Base-by-base conservation (phyloP, 352 stramenopile species). In the Hyaloperonospora brassicae region DNA sequence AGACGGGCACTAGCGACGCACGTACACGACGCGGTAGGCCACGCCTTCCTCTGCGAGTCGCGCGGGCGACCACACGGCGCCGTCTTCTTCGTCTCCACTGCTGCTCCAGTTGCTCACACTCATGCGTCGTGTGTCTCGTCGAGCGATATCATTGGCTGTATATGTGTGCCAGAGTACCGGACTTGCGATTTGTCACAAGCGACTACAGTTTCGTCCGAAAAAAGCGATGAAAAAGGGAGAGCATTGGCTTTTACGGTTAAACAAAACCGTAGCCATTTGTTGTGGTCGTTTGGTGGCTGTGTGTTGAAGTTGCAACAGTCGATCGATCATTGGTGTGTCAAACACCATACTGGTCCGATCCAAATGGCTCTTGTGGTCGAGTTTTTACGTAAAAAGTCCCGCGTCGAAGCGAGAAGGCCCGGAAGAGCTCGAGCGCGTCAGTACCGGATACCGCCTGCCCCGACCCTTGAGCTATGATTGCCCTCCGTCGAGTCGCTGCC, bases 1-100 rank as follows among this genome's bases (percentile, higher is more conserved):
- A 31, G 2, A 23, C 9, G 9, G 13, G 8, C 23, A 14, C 14
- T 44, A 14, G 2, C 14, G 1, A 8, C 17, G 17, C n/a, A 61
- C 73, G 41, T 70, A 87, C 76, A 85, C 76, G 21, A 84, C 65
- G 25, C 74, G 76, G 24, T 81, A 73, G 23, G 50, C 57, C 50
- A 85, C 74, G 42, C 76, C 73, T 59, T 83, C 62, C 38, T 80
- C 70, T 48, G 57, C 54, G 24, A 85, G 64, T 1, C 72, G 72
- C 46, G 50, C 67, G 6, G 55, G 40, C 11, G 76, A 73, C 76
- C 76, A 86, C 34, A 57, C 40, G 0, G 35, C 6, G 21, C 10
- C 27, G 27, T 63, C 52, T 22, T 52, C 45, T 17, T 72, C 56
- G 45, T 63, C 52, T 30, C 52, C 45, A 43, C 60, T 66, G 27